A percentile compares a stretch with the other conserved stretches of the same genome.
Conservation (phyloP, 176 grass and related monocot species). For the Lolium perenne region DNA sequence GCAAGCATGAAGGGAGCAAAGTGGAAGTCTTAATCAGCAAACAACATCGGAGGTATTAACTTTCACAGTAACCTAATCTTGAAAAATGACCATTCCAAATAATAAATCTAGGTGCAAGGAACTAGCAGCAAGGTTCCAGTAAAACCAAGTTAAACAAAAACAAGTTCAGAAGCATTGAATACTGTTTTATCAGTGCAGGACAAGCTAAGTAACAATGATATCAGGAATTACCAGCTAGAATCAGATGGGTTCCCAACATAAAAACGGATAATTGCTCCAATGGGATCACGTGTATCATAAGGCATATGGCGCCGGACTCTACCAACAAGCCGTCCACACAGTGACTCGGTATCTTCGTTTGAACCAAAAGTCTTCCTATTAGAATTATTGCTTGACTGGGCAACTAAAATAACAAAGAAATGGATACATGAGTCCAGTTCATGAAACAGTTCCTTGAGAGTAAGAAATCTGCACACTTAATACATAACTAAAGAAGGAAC, state of each 20-base stretch:
- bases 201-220: constrained; percentile 13
- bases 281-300: constrained; percentile 77
- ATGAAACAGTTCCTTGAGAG: not conserved
- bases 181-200: not conserved
- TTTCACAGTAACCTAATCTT: not conserved
- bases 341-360: constrained; percentile 65
- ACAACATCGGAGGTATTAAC: constrained; percentile 10
- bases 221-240: constrained; percentile 56
- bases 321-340: constrained; percentile 68
- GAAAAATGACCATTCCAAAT: not conserved
- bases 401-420: constrained; percentile 42
- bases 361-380: constrained; percentile 52
- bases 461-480: not conserved
- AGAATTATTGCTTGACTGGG: constrained; percentile 80
- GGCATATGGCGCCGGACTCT: constrained; percentile 76
- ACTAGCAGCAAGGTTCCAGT: constrained; percentile 7
- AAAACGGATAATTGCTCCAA: constrained; percentile 84
- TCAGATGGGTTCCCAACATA: constrained; percentile 82
- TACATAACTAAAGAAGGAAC: constrained; percentile 37
- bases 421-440: constrained; percentile 16
- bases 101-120: constrained; percentile 1
- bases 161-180: constrained; percentile 3
- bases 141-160: constrained; percentile 21
- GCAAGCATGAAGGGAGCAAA: constrained; percentile 19
- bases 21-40: constrained; percentile 32